Evolutionary conservation across 805 yeast genomes (phyloP).

Genomic region (Lachancea thermotolerans): DNA sequence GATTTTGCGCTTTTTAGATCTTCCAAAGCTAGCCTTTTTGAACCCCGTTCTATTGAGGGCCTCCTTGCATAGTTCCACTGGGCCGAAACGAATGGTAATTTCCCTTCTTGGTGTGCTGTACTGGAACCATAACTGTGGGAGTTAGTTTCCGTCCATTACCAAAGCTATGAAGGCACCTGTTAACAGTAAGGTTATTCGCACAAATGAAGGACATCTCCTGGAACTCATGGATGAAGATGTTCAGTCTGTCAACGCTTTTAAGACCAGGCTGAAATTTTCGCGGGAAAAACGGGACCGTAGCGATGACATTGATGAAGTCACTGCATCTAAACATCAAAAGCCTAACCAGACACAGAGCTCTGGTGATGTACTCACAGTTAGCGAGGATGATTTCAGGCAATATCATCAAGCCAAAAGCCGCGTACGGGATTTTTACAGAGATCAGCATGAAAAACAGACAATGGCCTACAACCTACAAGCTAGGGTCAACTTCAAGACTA

Average conservation of each 20-base stretch:
- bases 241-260: conserved; percentile 35
- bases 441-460: conserved; percentile 64
- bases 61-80: too few relatives aligned
- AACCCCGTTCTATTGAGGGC: too few relatives aligned
- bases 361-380: conserved; percentile 16
- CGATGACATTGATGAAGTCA: neutral
- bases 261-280: conserved; percentile 23
- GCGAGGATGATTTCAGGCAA: conserved; percentile 45
- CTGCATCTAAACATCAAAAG: conserved; percentile 3
- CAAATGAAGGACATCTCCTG: conserved; percentile 28
- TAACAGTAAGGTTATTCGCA: conserved; percentile 6
- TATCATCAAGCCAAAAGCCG: conserved; percentile 64
- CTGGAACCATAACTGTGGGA: neutral
- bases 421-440: conserved; percentile 58
- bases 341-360: neutral
- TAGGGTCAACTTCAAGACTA: conserved; percentile 61
- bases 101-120: too few relatives aligned
- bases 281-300: conserved; percentile 2
- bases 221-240: conserved; percentile 40
- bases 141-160: too few relatives aligned
- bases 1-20: neutral
- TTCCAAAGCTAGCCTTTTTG: neutral
- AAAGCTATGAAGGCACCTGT: neutral
- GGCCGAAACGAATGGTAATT: neutral
- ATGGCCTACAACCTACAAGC: conserved; percentile 70